Evolutionary conservation across 75 land plant genomes (phyloP), one percentile per base, ranked within the genome.

Genomic region (Isoetes taiwanensis): DNA sequence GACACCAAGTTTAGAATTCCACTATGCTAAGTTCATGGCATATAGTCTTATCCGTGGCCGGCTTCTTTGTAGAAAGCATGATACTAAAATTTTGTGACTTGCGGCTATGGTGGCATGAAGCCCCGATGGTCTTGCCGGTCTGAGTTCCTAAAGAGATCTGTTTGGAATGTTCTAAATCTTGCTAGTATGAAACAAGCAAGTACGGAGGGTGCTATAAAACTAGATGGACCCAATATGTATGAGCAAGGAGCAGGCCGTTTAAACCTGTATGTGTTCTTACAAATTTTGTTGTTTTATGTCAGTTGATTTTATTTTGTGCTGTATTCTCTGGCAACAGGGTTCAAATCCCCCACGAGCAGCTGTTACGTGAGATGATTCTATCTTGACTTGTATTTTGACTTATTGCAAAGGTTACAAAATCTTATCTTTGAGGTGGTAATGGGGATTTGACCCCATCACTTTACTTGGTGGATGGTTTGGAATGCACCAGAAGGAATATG

Each of bases 121-220:
- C 98, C 98, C 87, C 60, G 98, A 94, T 43, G 98, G 98, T 52
- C 76, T 80, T 5, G 98, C 87, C 6, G 86, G 98, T 53, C 69
- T 93, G 34, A 26, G 58, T 93, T 29, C 98, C 98, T 50, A 83
- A 77, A 54, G 28, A 35, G 5, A 60, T 61, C 12, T 71, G 98
- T 16, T n/a, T 46, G 50, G 50, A 19, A n/a, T 46, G 25, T 46
- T 23, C n/a, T 46, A 23, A 46, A 46, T 16, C 50, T 23, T 16
- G n/a, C 50, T 3, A 46, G 50, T 23, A 46, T 46, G 50, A 46
- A 46, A 19, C 50, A 46, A 19, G 50, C 50, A n/a, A 19, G 16
- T 46, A 23, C 23, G 50, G 50, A 46, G 19, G 50, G 50, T 16
- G 50, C 50, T 19, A 46, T 23, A 19, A 19, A 23, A 3, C n/a